Base-by-base conservation (phyloP, 108 stramenopile species). In the Skeletonema grethae region DNA sequence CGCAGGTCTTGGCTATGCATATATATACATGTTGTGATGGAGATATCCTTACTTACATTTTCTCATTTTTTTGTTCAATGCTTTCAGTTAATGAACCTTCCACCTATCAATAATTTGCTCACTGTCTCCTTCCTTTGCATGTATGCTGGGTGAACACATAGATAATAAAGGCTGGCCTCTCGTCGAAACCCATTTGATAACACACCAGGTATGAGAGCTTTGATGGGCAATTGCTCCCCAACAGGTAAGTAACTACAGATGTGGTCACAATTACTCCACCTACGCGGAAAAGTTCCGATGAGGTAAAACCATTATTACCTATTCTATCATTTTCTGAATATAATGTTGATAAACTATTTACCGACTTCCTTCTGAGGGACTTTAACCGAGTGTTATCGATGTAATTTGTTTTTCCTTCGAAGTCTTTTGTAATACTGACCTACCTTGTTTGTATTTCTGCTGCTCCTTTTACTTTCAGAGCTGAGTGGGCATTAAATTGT, bases 361-460 rank as follows among this genome's bases (percentile, higher is more conserved):
- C 65, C 65, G 65, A 67, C 65, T 67, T 67, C 65, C 65, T 67
- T 67, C 65, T 67, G 65, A 67, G 65, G 65, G 46, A 50, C 60
- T 13, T 60, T 61, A 8, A 61, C 50, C 20, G 50, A 24, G 22
- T 22, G 22, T 22, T 53, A n/a, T 7, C n/a, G 41, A n/a, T 5
- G 15, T 43, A n/a, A 22, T 24, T 53, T 24, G 20, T 22, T 22
- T 50, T 53, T 22, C 8, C 22, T 22, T 53, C 7, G n/a, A 53
- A 50, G 0, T 24, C 7, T 8, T 24, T 24, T 8, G 15, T 22
- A 53, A 20, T 24, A 20, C 18, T 22, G 50, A 53, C 50, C 20
- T 9, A 2, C 22, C 18, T 20, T 24, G 20, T 53, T 53, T 8
- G 25, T 28, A 28, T 48, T 0, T 48, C 18, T 48, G 38, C 38